Evolutionary conservation across 441 rosid species (phyloP).

Genomic region (Macaranga tanarius): DNA sequence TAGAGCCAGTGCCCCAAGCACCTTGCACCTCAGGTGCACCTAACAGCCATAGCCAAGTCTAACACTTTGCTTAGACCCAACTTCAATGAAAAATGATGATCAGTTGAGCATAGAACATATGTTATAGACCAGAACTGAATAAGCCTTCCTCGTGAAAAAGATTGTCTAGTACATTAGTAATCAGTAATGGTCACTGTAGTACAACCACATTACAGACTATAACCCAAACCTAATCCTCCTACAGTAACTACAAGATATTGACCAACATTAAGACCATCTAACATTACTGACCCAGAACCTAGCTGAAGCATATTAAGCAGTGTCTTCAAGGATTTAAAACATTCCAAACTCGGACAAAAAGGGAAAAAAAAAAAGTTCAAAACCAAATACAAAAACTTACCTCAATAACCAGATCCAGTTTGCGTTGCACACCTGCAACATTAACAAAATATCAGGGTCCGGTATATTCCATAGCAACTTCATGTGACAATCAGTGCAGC

Average conservation of each 20-base stretch:
- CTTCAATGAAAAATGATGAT: background rate
- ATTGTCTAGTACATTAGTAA: no score
- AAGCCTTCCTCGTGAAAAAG: no score
- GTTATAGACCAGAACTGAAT: no score
- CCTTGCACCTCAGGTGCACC: no score
- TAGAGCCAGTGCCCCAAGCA: no score
- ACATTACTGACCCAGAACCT: background rate
- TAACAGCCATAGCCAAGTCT: background rate
- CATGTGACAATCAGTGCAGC: background rate
- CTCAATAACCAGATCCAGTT: constrained; percentile 59
- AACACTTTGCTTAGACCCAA: background rate
- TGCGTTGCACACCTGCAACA: constrained; percentile 60
- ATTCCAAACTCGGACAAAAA: background rate
- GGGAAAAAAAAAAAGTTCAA: background rate
- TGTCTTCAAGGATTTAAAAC: background rate
- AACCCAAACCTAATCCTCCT: background rate
- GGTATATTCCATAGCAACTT: background rate
- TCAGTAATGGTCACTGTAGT: no score
- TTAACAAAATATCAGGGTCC: constrained; percentile 4
- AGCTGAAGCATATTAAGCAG: background rate
- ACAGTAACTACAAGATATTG: background rate
- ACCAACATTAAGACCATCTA: background rate
- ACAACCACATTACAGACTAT: no score
- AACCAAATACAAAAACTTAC: constrained; percentile 23
- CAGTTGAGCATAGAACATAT: no score